Evolutionary conservation across 176 grass and related monocot genomes (phyloP).

Genomic region (Oropetium thomaeum): DNA sequence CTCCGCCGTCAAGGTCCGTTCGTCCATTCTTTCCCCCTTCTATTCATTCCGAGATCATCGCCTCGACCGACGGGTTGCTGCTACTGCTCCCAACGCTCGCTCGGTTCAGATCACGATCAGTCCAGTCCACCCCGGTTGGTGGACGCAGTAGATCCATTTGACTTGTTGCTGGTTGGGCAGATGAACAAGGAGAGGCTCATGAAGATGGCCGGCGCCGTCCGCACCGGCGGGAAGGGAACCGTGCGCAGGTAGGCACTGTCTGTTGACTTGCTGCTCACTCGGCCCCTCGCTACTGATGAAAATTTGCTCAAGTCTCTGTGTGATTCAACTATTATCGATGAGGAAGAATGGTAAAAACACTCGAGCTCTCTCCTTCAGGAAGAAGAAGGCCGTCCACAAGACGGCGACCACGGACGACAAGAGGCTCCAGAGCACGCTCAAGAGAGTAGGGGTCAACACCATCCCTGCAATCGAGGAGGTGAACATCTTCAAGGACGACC

Average conservation of each 20-base stretch:
- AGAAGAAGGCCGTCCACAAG: constrained; percentile 99
- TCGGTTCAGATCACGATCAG: neutral
- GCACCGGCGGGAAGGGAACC: constrained; percentile 84
- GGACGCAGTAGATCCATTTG: constrained; percentile 3
- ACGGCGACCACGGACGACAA: constrained; percentile 86
- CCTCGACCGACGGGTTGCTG: neutral
- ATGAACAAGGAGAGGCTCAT: constrained; percentile 93
- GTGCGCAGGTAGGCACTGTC: constrained; percentile 55
- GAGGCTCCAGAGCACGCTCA: constrained; percentile 91
- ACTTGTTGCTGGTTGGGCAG: constrained; percentile 7
- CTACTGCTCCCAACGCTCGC: neutral
- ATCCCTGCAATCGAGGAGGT: constrained; percentile 99
- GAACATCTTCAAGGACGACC: constrained; percentile 96
- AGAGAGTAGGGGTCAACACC: constrained; percentile 94
- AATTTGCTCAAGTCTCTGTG: neutral
- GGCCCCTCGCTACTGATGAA: neutral
- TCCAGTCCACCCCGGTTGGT: neutral
- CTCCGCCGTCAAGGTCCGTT: constrained; percentile 41
- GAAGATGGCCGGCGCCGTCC: constrained; percentile 84
- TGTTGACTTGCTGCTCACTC: neutral
- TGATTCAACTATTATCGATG: too few species aligned
- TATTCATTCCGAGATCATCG: neutral
- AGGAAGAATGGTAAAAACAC: neutral
- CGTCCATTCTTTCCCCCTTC: neutral
- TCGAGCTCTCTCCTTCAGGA: constrained; percentile 43